Percentiles rank a stretch among this genome's conserved stretches.
Evolutionary conservation across 148 eudicot species (phyloP).

Genomic region (Fallopia convolvulus): DNA sequence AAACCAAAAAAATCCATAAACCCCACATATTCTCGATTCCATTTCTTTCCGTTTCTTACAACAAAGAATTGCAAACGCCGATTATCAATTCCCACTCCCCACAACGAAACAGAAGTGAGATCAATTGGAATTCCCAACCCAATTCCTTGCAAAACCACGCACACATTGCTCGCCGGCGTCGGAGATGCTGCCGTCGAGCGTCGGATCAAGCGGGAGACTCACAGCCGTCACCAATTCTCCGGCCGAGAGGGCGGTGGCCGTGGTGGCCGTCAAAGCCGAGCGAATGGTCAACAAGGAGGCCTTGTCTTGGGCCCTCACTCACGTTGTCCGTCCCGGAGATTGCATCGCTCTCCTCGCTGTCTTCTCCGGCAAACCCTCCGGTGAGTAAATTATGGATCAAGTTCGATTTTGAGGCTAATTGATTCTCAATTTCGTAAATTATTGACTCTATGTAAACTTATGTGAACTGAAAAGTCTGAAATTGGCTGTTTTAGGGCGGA

Average conservation of each 20-base stretch:
- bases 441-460: not conserved
- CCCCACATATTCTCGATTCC: not conserved
- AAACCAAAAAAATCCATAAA: not conserved
- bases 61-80: not conserved
- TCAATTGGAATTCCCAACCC: not conserved
- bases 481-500: conserved; percentile 30
- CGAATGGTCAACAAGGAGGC: conserved; percentile 50
- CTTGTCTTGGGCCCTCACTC: conserved; percentile 78
- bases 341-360: conserved; percentile 76
- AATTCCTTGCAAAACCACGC: not conserved
- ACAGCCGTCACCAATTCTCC: conserved; percentile 19
- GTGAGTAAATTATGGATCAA: not conserved
- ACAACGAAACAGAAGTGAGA: not conserved
- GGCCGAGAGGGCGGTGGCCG: conserved; percentile 31
- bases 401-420: not conserved
- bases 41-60: conserved; percentile 4
- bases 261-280: conserved; percentile 82
- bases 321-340: conserved; percentile 66
- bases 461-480: not conserved
- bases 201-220: conserved; percentile 26
- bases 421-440: not conserved
- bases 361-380: conserved; percentile 31
- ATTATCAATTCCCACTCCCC: not conserved
- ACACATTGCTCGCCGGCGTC: not conserved
- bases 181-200: conserved; percentile 26